These are phyloP conservation scores for Pyrrhoderma noxium DNA, from an alignment of 1,284 basidiomycete species.

Conservation along the genomic window DNA sequence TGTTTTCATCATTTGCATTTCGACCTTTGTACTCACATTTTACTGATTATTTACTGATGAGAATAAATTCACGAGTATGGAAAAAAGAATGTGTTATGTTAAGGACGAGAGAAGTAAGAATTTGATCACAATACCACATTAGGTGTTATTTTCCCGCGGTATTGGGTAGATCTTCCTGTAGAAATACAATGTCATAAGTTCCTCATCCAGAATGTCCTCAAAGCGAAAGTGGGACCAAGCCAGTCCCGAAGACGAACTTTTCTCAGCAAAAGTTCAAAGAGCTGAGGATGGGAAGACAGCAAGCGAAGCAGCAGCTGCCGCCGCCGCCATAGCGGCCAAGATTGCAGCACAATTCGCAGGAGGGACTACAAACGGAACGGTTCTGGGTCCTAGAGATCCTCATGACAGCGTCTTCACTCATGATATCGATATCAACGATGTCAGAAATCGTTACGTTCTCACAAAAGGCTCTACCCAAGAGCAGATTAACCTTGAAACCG, in stretches of 20 bases:
- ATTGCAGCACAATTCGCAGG: slow-evolving; percentile 77
- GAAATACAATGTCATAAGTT: too few species aligned
- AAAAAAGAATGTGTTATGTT: too few species aligned
- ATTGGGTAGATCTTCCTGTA: too few species aligned
- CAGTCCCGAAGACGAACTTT: slow-evolving; percentile 34
- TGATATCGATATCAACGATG: slow-evolving; percentile 97
- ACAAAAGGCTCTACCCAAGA: slow-evolving; percentile 92
- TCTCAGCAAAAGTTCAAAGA: slow-evolving; percentile 40
- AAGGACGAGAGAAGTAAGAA: too few species aligned
- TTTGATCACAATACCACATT: too few species aligned
- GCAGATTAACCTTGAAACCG: slow-evolving; percentile 86
- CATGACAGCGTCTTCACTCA: slow-evolving; percentile 82
- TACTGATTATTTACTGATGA: too few species aligned
- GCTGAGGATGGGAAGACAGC: slow-evolving; percentile 55
- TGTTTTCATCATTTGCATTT: too few species aligned
- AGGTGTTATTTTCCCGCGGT: too few species aligned
- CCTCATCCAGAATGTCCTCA: slow-evolving; percentile 39
- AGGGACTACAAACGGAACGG: slow-evolving; percentile 32
- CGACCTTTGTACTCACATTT: too few species aligned
- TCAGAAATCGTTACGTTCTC: slow-evolving; percentile 90
- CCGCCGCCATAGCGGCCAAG: slow-evolving; percentile 85
- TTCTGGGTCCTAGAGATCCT: slow-evolving; percentile 50
- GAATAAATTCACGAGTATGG: too few species aligned
- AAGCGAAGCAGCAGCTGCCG: slow-evolving; percentile 74
- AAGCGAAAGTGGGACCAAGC: slow-evolving; percentile 74